A percentile compares a stretch with the other conserved stretches of the same genome.
These are phyloP conservation scores for Tremella yokohamensis DNA, from an alignment of 768 basidiomycete species.

Conservation along the genomic window DNA sequence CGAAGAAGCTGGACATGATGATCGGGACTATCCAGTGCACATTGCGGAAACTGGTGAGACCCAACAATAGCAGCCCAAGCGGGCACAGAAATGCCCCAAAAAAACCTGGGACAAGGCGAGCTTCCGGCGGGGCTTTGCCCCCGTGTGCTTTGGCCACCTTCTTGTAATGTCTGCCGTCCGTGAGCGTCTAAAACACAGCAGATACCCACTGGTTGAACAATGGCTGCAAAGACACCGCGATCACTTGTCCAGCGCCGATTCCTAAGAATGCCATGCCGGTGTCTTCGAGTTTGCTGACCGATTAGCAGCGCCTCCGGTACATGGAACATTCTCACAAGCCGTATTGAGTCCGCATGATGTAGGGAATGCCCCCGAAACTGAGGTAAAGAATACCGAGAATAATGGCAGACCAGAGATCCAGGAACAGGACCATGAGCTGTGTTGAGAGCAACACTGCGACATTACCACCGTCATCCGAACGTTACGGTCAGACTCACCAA, in stretches of 20 bases:
- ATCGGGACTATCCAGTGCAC: constrained; percentile 58
- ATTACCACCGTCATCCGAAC: background rate
- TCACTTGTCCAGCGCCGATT: constrained; percentile 57
- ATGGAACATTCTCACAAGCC: constrained; percentile 53
- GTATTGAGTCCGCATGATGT: constrained; percentile 57
- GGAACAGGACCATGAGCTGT: constrained; percentile 72
- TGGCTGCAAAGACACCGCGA: constrained; percentile 39
- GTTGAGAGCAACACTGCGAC: constrained; percentile 55
- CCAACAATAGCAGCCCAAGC: constrained; percentile 60
- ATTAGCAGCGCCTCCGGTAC: background rate
- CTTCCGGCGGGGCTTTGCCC: constrained; percentile 61
- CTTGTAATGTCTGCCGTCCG: constrained; percentile 2
- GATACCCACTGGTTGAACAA: constrained; percentile 40
- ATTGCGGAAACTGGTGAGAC: constrained; percentile 57
- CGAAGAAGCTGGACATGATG: constrained; percentile 56
- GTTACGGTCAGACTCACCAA: constrained; percentile 57
- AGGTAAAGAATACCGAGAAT: constrained; percentile 57
- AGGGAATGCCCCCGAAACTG: constrained; percentile 60
- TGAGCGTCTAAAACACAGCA: background rate
- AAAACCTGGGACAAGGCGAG: constrained; percentile 64
- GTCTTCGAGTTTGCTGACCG: constrained; percentile 48
- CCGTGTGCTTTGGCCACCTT: constrained; percentile 15
- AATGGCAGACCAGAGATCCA: constrained; percentile 64
- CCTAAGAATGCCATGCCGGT: constrained; percentile 58
- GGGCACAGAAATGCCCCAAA: constrained; percentile 67